Base-by-base conservation (phyloP, 2,329 filamentous ascomycete genomes). In the Massarina eburnea region DNA sequence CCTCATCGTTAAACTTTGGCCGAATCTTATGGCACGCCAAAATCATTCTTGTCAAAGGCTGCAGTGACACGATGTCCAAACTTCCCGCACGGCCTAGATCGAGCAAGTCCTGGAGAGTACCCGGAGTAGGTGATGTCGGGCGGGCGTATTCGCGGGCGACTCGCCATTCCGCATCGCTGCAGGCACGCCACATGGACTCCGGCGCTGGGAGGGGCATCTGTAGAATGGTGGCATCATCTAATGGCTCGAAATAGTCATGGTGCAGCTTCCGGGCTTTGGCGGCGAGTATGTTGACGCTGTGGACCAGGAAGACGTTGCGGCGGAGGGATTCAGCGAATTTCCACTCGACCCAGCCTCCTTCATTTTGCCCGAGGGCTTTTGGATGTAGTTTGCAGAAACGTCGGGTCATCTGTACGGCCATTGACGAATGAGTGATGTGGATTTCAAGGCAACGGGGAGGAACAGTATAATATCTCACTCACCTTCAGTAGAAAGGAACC, bases 21-120 rank as follows among this genome's bases (percentile, higher is more conserved):
- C 30, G 30, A 33, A 33, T 33, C 30, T 33, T 33, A 33, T 33
- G 30, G 17, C 30, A 33, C 30, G 30, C 30, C 30, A 33, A 33
- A 18, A 33, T 33, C 17, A 33, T 33, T n/a, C 30, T 33, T n/a
- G 30, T 33, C 30, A 33, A 33, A 33, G 30, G 30, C 30, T n/a
- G 30, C 30, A 33, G 30, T 33, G 30, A 33, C 14, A 18, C 30
- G 30, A 33, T 14, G 17, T 33, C 30, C 30, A 33, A 33, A 18
- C 30, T 18, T 33, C 30, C 30, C 30, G 30, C 14, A n/a, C 30
- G 30, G 14, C 30, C 17, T n/a, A 33, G 17, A 18, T 33, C 30
- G 30, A 33, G 30, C n/a, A 33, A 33, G 30, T 14, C 30, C 12
- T 33, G 30, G 30, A 33, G 30, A 7, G 30, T 33, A 33, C 8